A percentile compares a stretch with the other conserved stretches of the same genome.
phyloP scores from a whole-genome alignment of 257 asterid genomes.

The Fraxinus quadrangulata region DNA sequence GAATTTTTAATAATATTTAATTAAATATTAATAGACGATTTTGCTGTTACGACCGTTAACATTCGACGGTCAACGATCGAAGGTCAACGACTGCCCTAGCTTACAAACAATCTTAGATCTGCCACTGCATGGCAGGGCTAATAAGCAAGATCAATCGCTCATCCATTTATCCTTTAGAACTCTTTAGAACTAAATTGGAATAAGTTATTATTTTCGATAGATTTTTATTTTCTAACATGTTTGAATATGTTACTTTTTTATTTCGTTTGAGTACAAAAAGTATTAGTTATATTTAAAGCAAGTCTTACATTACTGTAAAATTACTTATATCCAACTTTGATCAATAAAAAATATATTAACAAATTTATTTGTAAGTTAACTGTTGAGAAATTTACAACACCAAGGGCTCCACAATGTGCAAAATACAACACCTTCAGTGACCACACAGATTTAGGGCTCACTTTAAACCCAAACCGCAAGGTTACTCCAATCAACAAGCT shows the following conservation, averaged over 20 bases:
- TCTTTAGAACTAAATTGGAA: background rate
- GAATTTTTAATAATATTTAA: no score
- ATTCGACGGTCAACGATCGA: conserved; percentile 1
- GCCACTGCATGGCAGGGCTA: conserved; percentile 81
- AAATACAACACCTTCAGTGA: conserved; percentile 37
- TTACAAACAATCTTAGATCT: no score
- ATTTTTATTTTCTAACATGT: background rate
- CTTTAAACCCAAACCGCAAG: no score
- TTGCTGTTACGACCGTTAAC: background rate
- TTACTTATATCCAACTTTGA: background rate
- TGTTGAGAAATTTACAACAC: background rate
- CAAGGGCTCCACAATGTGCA: no score
- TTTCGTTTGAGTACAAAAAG: no score
- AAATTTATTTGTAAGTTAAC: conserved; percentile 30
- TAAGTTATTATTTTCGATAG: background rate
- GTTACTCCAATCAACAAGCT: no score
- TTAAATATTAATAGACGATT: no score
- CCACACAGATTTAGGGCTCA: no score
- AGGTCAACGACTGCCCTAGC: no score
- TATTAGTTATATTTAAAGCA: background rate
- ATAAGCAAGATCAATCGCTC: conserved; percentile 96
- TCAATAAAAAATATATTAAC: background rate
- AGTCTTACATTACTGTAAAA: background rate
- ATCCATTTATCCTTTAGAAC: conserved; percentile 73
- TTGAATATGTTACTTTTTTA: background rate